Conservation (phyloP, 73 alveolate genomes). For the Stentor roeselii region DNA sequence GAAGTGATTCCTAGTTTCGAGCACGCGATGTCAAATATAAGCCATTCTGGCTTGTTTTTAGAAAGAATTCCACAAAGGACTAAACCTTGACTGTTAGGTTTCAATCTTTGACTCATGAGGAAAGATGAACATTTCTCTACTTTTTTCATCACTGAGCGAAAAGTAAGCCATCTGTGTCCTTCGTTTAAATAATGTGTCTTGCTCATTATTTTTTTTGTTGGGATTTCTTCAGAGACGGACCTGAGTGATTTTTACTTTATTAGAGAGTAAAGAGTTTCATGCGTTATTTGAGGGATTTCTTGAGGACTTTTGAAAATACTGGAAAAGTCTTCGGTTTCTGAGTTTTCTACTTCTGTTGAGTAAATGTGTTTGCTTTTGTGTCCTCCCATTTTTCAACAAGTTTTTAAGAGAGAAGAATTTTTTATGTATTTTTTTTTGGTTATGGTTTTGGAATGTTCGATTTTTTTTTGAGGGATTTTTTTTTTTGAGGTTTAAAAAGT, state of each 20-base stretch:
- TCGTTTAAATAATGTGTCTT: neutral
- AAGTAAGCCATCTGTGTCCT: neutral
- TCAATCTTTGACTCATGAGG: neutral
- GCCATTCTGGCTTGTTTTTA: conserved; percentile 73
- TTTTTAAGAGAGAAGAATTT: no score
- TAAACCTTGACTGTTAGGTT: conserved; percentile 19
- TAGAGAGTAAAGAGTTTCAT: neutral
- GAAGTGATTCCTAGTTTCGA: neutral
- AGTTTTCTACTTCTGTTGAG: neutral
- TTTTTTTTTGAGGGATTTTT: no score
- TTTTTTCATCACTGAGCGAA: neutral
- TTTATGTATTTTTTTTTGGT: no score
- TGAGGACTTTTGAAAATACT: neutral
- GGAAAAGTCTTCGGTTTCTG: conserved; percentile 1
- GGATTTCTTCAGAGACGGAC: neutral
- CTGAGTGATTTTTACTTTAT: neutral
- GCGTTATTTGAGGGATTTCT: no score
- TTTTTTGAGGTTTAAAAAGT: no score
- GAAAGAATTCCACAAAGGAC: conserved; percentile 57
- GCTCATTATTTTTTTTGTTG: neutral
- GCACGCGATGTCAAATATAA: conserved; percentile 56
- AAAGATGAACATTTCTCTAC: neutral
- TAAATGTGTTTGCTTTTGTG: neutral
- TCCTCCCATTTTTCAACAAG: neutral
- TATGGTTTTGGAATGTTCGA: no score